These are phyloP conservation scores for Senecio squalidus DNA, from an alignment of 140 eudicot species.

Conservation along the genomic window DNA sequence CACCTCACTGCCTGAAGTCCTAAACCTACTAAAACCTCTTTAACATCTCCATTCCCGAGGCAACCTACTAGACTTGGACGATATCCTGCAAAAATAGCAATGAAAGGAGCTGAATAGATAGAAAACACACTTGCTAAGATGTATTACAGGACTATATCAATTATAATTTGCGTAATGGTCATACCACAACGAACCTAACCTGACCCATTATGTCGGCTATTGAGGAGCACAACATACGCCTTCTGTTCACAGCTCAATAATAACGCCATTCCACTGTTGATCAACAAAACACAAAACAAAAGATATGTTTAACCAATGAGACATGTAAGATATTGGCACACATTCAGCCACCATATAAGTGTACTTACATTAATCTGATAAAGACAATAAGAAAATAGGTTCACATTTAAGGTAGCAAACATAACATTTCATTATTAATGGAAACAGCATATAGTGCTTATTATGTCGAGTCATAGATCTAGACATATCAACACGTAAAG, in stretches of 20 bases:
- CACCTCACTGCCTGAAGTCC: conserved; percentile 72
- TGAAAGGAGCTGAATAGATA: conserved; percentile 2
- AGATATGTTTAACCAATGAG: not conserved
- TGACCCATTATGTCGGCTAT: conserved; percentile 51
- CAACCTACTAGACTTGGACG: conserved; percentile 39
- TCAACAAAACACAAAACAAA: not conserved
- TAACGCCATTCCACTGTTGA: conserved; percentile 42
- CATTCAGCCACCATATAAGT: not conserved
- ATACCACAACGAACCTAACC: conserved; percentile 80
- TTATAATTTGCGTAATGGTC: conserved; percentile 36
- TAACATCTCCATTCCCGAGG: conserved; percentile 47
- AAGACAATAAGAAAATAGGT: not conserved
- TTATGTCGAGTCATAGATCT: no score
- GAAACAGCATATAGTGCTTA: not conserved
- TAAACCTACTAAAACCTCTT: conserved; percentile 57
- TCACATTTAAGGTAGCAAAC: not conserved
- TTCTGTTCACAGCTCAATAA: conserved; percentile 52
- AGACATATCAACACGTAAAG: no score
- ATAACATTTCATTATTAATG: not conserved
- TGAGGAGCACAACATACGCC: conserved; percentile 44
- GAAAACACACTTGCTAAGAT: conserved; percentile 8
- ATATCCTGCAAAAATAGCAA: conserved; percentile 34
- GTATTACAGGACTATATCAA: conserved; percentile 3
- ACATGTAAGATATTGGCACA: conserved; percentile 5
- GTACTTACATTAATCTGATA: not conserved